These are phyloP conservation scores for Epichloe typhina DNA, from an alignment of 2,329 filamentous ascomycete genomes.

Conservation along the genomic window DNA sequence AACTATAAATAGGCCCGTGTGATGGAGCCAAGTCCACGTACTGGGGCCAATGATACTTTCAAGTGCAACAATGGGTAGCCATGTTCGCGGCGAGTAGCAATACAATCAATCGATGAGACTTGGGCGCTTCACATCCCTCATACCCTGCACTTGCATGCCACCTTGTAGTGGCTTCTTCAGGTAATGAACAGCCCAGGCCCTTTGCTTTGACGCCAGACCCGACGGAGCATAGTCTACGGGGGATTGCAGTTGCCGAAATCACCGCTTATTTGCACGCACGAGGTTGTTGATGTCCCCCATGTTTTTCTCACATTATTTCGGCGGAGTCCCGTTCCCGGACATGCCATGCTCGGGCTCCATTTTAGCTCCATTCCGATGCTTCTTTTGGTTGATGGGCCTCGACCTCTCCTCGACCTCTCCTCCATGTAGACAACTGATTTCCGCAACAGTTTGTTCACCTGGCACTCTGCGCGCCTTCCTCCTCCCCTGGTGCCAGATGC, in stretches of 20 bases:
- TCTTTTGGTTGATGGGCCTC: neutral
- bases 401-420: neutral
- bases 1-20: too few relatives aligned
- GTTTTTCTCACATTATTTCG: neutral
- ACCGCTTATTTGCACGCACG: neutral
- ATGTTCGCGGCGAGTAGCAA: too few relatives aligned
- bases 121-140: neutral
- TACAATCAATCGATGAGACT: neutral
- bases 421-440: neutral
- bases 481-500: neutral
- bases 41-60: too few relatives aligned
- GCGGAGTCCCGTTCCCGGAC: neutral
- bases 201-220: too few relatives aligned
- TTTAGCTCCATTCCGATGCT: neutral
- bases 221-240: too few relatives aligned
- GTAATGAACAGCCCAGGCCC: too few relatives aligned
- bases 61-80: too few relatives aligned
- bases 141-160: neutral
- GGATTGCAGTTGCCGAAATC: too few relatives aligned
- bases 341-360: neutral
- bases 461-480: neutral
- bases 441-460: neutral
- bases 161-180: neutral
- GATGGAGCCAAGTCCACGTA: too few relatives aligned
- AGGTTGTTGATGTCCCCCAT: neutral